Evolutionary conservation across 2,329 filamentous ascomycete genomes (phyloP).

Genomic region (Fusarium albidum): DNA sequence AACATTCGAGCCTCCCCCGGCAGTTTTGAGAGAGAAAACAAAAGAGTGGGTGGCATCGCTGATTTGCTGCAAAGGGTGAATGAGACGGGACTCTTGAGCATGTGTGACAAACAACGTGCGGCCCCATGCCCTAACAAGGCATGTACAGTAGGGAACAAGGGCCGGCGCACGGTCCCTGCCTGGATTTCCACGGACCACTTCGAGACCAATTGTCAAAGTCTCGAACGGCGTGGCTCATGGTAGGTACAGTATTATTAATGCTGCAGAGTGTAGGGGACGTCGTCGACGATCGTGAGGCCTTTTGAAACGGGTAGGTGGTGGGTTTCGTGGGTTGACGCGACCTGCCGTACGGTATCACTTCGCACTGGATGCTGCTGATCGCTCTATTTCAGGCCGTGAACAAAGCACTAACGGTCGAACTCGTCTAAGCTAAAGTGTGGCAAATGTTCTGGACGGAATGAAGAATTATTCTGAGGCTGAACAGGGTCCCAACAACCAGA

Average conservation of each 20-base stretch:
- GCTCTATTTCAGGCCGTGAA: too few species aligned
- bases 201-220: conserved; percentile 16
- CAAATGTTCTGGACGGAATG: conserved; percentile 33
- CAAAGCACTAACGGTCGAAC: neutral
- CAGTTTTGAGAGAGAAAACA: conserved; percentile 20
- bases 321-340: conserved; percentile 17
- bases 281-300: conserved; percentile 20
- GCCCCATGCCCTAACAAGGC: conserved; percentile 39
- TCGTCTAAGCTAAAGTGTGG: conserved; percentile 8
- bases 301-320: conserved; percentile 31
- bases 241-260: conserved; percentile 42
- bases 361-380: too few species aligned
- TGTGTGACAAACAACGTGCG: conserved; percentile 38
- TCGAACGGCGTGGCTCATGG: conserved; percentile 28
- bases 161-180: conserved; percentile 33
- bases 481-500: conserved; percentile 14
- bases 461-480: conserved; percentile 32
- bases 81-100: conserved; percentile 15
- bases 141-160: conserved; percentile 33
- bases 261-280: conserved; percentile 15
- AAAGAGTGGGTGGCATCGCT: conserved; percentile 20
- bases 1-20: conserved; percentile 29
- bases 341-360: neutral
- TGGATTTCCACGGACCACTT: conserved; percentile 13
- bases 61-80: conserved; percentile 14